These are phyloP conservation scores for Fusarium sp. DNA, from an alignment of 2,329 filamentous ascomycete genomes.

Conservation along the genomic window DNA sequence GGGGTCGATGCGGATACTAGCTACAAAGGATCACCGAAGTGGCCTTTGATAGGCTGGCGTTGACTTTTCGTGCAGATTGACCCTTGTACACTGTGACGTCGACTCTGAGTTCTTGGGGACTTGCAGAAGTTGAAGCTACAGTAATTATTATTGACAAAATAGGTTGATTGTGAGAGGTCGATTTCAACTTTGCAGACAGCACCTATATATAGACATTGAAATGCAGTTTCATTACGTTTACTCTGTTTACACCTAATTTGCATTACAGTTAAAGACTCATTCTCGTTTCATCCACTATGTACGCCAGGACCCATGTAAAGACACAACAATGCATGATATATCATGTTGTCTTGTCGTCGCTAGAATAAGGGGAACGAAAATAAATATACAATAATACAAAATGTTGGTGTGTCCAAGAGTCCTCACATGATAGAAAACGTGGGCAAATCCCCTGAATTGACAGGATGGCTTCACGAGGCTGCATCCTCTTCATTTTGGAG, in stretches of 20 bases:
- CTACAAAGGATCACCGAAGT: conserved; percentile 14
- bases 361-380: background rate
- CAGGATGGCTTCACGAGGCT: conserved; percentile 23
- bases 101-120: conserved; percentile 7
- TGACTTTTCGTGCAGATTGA: conserved; percentile 17
- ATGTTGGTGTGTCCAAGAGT: conserved; percentile 7
- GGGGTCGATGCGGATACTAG: conserved; percentile 25
- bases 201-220: background rate
- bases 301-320: conserved; percentile 2
- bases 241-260: background rate
- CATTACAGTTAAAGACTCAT: conserved; percentile 10
- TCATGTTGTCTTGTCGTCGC: conserved; percentile 17
- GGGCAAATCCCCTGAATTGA: conserved; percentile 40
- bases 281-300: conserved; percentile 10
- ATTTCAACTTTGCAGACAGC: background rate
- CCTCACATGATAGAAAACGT: conserved; percentile 33
- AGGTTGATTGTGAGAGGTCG: conserved; percentile 10
- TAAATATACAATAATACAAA: background rate
- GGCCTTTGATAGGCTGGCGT: conserved; percentile 27
- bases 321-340: conserved; percentile 35
- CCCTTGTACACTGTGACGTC: conserved; percentile 37
- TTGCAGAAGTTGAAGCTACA: background rate
- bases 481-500: conserved; percentile 14
- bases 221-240: background rate
- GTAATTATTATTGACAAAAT: background rate